phyloP scores from a whole-genome alignment of 1,284 basidiomycete genomes.

The Xerocomus nothofagi region DNA sequence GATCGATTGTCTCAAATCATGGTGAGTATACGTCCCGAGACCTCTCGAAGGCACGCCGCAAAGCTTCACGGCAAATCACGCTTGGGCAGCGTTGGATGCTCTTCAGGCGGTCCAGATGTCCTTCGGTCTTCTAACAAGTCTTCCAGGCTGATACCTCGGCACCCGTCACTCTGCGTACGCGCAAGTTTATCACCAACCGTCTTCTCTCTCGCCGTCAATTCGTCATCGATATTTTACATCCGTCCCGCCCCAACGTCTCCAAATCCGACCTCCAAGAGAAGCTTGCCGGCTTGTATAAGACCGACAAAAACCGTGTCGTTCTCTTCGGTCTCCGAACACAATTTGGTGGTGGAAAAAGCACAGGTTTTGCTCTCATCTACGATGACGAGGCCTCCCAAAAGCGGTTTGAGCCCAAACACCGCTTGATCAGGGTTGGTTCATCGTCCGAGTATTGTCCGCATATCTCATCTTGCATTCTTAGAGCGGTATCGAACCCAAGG shows the following conservation, averaged over 20 bases:
- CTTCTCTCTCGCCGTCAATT: constrained; percentile 93
- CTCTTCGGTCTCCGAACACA: constrained; percentile 86
- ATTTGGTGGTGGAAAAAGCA: constrained; percentile 98
- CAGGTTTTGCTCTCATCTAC: constrained; percentile 97
- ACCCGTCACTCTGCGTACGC: constrained; percentile 95
- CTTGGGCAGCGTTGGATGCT: constrained; percentile 25
- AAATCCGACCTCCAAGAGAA: constrained; percentile 93
- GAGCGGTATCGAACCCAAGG: constrained; percentile 84
- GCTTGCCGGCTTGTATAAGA: constrained; percentile 80
- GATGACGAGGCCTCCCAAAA: constrained; percentile 94
- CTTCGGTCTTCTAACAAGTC: constrained; percentile 15
- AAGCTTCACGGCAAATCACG: constrained; percentile 4
- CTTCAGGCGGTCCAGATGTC: constrained; percentile 20
- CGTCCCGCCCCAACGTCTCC: constrained; percentile 92
- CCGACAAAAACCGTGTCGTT: constrained; percentile 75
- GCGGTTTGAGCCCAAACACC: constrained; percentile 97
- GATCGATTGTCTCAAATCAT: constrained; percentile 22
- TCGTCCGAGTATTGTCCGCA: background rate
- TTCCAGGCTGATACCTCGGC: constrained; percentile 77
- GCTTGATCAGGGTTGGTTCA: constrained; percentile 84
- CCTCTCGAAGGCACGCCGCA: background rate
- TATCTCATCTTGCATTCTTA: constrained; percentile 36
- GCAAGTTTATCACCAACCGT: constrained; percentile 99
- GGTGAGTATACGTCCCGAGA: constrained; percentile 24
- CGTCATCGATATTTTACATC: constrained; percentile 95